These are phyloP conservation scores for Trichoderma sp. DNA, from an alignment of 2,329 filamentous ascomycete species.

Conservation along the genomic window DNA sequence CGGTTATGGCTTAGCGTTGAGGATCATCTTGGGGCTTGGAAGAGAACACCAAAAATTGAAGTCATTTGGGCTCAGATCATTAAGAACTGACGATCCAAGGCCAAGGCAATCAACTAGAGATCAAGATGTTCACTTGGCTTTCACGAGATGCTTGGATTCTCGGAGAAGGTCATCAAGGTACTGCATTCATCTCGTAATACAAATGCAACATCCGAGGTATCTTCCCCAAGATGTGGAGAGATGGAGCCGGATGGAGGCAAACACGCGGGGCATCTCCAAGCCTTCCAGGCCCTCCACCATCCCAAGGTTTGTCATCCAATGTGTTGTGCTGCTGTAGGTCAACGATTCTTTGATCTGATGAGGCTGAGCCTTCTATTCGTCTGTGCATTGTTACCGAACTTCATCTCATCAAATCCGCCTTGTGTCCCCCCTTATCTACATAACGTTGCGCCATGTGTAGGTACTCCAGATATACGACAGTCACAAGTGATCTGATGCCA, in stretches of 20 bases:
- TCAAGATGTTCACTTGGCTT: too few relatives aligned
- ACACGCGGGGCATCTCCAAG: background rate
- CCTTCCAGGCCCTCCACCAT: background rate
- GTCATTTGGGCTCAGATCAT: background rate
- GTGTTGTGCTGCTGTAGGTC: background rate
- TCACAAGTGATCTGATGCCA: too few relatives aligned
- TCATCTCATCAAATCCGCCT: too few relatives aligned
- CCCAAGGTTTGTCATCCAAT: background rate
- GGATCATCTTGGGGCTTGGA: background rate
- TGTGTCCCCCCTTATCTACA: too few relatives aligned
- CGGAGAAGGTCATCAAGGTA: background rate
- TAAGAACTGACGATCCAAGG: background rate
- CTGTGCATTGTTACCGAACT: too few relatives aligned
- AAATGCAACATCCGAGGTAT: background rate
- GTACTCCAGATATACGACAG: too few relatives aligned
- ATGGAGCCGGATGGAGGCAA: background rate
- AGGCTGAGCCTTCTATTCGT: too few relatives aligned
- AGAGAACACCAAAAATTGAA: background rate
- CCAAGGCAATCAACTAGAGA: too few relatives aligned
- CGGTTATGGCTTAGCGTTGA: constrained; percentile 35
- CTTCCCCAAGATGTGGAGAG: background rate
- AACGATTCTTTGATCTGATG: background rate
- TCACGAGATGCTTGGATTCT: too few relatives aligned
- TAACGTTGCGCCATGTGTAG: too few relatives aligned
- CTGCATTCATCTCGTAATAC: background rate